Conservation (phyloP, 2,329 filamentous ascomycete genomes). For the Diaporthe citri region DNA sequence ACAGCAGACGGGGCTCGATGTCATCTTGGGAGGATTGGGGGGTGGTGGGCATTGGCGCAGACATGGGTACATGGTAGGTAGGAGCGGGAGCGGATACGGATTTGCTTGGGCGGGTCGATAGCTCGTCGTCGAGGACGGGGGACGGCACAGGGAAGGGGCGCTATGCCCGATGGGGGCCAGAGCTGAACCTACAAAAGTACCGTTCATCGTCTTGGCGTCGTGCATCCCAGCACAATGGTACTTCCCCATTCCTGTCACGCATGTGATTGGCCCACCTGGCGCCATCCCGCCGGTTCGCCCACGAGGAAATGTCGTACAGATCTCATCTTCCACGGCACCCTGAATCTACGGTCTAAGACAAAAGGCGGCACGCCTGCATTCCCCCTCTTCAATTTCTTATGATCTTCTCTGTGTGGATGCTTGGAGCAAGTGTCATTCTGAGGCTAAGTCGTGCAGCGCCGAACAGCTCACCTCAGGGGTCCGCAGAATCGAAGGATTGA, state of each 20-base stretch:
- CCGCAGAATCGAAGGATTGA: constrained; percentile 17
- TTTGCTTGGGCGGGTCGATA: neutral
- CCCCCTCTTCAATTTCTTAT: neutral
- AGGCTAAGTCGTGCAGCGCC: no score
- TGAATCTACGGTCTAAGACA: neutral
- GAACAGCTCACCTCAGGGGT: neutral
- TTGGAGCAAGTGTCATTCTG: no score
- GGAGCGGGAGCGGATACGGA: neutral
- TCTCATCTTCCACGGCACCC: neutral
- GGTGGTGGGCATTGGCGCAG: neutral
- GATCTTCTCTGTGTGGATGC: neutral
- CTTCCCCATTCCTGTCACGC: neutral
- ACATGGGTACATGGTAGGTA: neutral
- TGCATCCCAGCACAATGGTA: constrained; percentile 5
- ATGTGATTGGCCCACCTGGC: constrained; percentile 14
- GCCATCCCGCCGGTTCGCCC: constrained; percentile 14
- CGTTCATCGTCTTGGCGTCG: constrained; percentile 13
- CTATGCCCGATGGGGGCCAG: constrained; percentile 6
- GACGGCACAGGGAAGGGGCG: neutral
- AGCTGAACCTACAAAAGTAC: constrained; percentile 22
- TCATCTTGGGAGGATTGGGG: constrained; percentile 1
- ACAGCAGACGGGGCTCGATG: constrained; percentile 13
- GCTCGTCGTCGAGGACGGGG: neutral
- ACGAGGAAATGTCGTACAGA: constrained; percentile 16
- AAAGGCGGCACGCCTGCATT: neutral